These are phyloP conservation scores for Dendrobium huoshanense DNA, from an alignment of 106 monocot genomes.

Conservation along the genomic window DNA sequence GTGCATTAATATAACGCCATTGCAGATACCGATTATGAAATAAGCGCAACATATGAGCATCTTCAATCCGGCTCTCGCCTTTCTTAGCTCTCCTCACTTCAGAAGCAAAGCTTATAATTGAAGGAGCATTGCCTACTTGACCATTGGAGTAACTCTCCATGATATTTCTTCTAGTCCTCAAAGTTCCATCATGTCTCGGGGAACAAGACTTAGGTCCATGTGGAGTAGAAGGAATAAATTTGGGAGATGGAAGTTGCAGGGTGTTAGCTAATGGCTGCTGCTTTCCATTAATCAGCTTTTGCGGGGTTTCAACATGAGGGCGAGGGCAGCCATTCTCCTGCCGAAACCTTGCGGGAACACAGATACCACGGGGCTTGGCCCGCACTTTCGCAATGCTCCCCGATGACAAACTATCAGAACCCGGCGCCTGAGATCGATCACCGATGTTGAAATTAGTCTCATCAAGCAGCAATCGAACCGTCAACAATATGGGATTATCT, in stretches of 20 bases:
- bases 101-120: slow-evolving; percentile 67
- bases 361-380: slow-evolving; percentile 27
- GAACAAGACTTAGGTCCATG: slow-evolving; percentile 18
- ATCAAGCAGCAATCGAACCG: slow-evolving; percentile 32
- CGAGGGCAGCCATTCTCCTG: slow-evolving; percentile 29
- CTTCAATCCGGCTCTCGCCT: slow-evolving; percentile 65
- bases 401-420: slow-evolving; percentile 40
- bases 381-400: slow-evolving; percentile 23
- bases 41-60: slow-evolving; percentile 62
- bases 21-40: slow-evolving; percentile 67
- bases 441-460: slow-evolving; percentile 21
- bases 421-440: slow-evolving; percentile 34
- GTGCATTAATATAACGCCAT: slow-evolving; percentile 67
- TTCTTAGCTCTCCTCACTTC: slow-evolving; percentile 70
- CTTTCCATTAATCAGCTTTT: not conserved
- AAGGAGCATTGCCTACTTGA: slow-evolving; percentile 28
- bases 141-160: not conserved
- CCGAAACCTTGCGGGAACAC: slow-evolving; percentile 51
- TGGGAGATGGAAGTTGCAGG: slow-evolving; percentile 18
- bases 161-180: slow-evolving; percentile 21
- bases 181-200: slow-evolving; percentile 15
- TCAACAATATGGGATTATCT: slow-evolving; percentile 22
- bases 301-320: slow-evolving; percentile 19
- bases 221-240: slow-evolving; percentile 17
- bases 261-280: not conserved